Evolutionary conservation across 352 stramenopile genomes (phyloP).

Genomic region (Globisporangium canariense): DNA sequence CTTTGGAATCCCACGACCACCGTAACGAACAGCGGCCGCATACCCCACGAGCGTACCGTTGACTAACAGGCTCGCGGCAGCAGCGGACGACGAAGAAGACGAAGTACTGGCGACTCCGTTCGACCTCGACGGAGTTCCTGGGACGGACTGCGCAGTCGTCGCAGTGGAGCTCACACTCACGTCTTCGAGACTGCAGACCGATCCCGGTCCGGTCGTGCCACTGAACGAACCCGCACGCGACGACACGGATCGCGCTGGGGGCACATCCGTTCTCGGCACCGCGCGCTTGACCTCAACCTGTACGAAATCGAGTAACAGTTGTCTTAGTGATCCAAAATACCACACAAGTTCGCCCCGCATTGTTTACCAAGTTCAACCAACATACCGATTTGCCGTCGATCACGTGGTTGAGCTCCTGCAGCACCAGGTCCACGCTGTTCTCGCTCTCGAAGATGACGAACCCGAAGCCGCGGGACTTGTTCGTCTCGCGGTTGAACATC

Average conservation of each 20-base stretch:
- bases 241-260: constrained; percentile 67
- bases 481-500: constrained; percentile 95
- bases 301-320: no score
- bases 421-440: constrained; percentile 79
- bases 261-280: constrained; percentile 79
- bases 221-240: constrained; percentile 75
- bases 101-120: constrained; percentile 27
- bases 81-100: constrained; percentile 17
- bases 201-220: constrained; percentile 67
- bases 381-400: constrained; percentile 89
- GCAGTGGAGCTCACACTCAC: constrained; percentile 43
- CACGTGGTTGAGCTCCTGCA: constrained; percentile 86
- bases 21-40: constrained; percentile 77
- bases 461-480: constrained; percentile 92
- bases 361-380: neutral
- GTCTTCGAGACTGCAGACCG: constrained; percentile 71
- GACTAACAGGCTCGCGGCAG: constrained; percentile 26
- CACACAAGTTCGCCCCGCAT: neutral
- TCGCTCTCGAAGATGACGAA: constrained; percentile 94
- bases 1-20: constrained; percentile 38
- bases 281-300: constrained; percentile 81
- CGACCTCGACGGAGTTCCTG: constrained; percentile 53
- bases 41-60: constrained; percentile 71
- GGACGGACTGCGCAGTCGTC: constrained; percentile 50
- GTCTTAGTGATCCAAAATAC: no score